phyloP scores from a whole-genome alignment of 352 stramenopile species.

The Pythium angustatum region DNA sequence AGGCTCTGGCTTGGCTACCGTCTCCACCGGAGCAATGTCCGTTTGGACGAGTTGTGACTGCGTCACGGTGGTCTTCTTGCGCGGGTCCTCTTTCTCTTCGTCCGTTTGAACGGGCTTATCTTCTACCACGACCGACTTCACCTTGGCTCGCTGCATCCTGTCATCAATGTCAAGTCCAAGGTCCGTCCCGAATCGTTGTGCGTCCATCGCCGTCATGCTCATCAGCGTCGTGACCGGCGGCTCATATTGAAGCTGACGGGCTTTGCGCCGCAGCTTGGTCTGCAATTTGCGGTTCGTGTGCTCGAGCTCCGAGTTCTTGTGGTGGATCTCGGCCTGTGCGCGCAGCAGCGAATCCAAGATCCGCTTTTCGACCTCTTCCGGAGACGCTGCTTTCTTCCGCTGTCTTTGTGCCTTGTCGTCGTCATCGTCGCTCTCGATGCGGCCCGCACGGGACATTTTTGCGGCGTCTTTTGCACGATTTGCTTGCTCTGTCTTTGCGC shows the following conservation, averaged over 20 bases:
- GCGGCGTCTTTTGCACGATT: slow-evolving; percentile 31
- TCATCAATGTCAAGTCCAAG: slow-evolving; percentile 29
- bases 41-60: slow-evolving; percentile 38
- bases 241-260: slow-evolving; percentile 32
- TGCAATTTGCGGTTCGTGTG: slow-evolving; percentile 63
- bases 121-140: slow-evolving; percentile 29
- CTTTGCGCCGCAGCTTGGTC: slow-evolving; percentile 45
- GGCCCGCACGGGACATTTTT: slow-evolving; percentile 39
- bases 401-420: slow-evolving; percentile 1
- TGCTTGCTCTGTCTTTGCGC: slow-evolving; percentile 41
- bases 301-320: slow-evolving; percentile 57
- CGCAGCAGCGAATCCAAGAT: slow-evolving; percentile 65
- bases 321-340: slow-evolving; percentile 58
- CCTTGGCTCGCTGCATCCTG: background rate
- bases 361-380: slow-evolving; percentile 51
- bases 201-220: slow-evolving; percentile 64
- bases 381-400: slow-evolving; percentile 11
- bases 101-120: slow-evolving; percentile 66
- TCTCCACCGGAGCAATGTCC: background rate
- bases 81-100: slow-evolving; percentile 30
- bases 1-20: background rate
- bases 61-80: background rate
- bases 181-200: slow-evolving; percentile 65
- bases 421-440: slow-evolving; percentile 54
- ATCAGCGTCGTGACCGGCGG: slow-evolving; percentile 33